Evolutionary conservation across 306 rosid genomes (phyloP), one percentile per base, ranked within the genome.

Genomic region (Cyclanthera cordifolia): DNA sequence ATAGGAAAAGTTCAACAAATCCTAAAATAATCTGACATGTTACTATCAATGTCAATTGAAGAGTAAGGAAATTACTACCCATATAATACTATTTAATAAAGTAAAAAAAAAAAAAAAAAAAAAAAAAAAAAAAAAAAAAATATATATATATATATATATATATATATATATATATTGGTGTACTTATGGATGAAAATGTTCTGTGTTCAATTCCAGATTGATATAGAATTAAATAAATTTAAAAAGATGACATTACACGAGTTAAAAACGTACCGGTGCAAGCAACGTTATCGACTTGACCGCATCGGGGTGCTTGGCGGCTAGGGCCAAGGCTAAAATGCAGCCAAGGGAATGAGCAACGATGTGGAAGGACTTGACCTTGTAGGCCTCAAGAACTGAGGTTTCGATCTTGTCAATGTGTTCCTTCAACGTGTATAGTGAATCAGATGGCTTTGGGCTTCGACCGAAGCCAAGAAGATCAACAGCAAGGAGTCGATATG

Each of bases 261-360:
- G 4, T n/a, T 30, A 0, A 3, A 24, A 54, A 72, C 85, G 60
- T 76, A 94, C 99, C 0, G 99, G 99, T 25, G 99, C 99, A 37
- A 94, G 88, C 39, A 94, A 52, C 21, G 99, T 94, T 19, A 94
- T 67, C n/a, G 99, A 94, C 72, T 90, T 88, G 65, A 94, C 83
- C 1, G 86, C 78, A 8, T 34, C 73, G 15, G 99, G 99, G 72
- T 94, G 78, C 65, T 86, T 86, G 23, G 82, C 87, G 0, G 97
- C 95, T 4, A 94, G 88, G 0, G 99, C 96, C 0, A 94, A 84
- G 28, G 97, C 99, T 61, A 94, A 70, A 68, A 94, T 94, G 75
- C 96, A 88, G 2, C 99, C 99, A 8, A 94, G 75, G 3, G 99
- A 94, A 75, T 94, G 99, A 34, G 99, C 99, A 46, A 94, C 99